Base-by-base conservation (phyloP, 2,329 filamentous ascomycete species). In the Phialophora verrucosa region DNA sequence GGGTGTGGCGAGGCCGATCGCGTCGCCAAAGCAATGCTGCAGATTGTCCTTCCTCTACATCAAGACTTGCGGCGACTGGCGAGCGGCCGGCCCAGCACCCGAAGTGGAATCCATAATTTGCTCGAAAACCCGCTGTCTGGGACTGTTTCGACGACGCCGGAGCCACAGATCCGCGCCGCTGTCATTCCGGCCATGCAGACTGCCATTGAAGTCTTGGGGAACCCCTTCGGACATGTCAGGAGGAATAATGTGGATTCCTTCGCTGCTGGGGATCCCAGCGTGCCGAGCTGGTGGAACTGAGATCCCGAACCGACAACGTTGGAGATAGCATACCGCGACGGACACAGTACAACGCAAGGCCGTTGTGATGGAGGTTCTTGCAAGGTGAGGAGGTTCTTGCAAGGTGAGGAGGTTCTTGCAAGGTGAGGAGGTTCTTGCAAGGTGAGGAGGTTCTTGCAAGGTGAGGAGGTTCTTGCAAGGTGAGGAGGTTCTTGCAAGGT, bases 1-100 rank as follows among this genome's bases (percentile, higher is more conserved):
- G 31, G 29, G 10, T 65, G 63, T 42, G 44, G 57, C 42, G 38
- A 60, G 10, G 50, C 59, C n/a, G 63, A 65, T 44, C 63, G 44
- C 35, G 63, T 65, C 27, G 63, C 63, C 4, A 61, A 57, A 20
- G 29, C 63, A 12, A 57, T 65, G 63, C 38, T 65, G 29, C 32
- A 65, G 47, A 65, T 65, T 42, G 63, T 65, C n/a, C 57, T 31
- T 4, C 63, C 63, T 10, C 58, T 65, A 31, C 63, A 65, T 50
- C 57, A 62, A 42, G 51, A 65, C 14, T 51, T 65, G 29, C 60
- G 32, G n/a, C 35, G 51, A 29, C 60, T 62, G n/a, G 60, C 60
- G 14, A 62, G 51, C 38, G 42, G 8, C 25, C 31, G 55, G n/a
- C 25, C 50, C 17, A 49, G 14, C 38, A 38, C 20, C 25, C 50